phyloP scores from a whole-genome alignment of 2,329 filamentous ascomycete genomes.

The Colletotrichum tofieldiae region DNA sequence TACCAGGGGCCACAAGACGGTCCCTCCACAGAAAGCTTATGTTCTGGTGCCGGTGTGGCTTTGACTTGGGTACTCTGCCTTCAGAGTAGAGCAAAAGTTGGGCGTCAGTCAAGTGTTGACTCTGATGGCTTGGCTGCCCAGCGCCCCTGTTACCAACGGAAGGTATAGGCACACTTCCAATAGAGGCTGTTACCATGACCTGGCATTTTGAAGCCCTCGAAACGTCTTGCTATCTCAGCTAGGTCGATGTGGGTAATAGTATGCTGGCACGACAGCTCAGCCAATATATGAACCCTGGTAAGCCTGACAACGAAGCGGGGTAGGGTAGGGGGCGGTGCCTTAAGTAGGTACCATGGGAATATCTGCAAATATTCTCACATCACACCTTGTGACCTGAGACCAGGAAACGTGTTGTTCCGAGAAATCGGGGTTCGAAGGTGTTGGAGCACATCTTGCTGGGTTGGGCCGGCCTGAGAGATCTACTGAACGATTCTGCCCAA shows the following conservation, averaged over 20 bases:
- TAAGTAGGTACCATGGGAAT: neutral
- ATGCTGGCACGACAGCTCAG: slow-evolving; percentile 19
- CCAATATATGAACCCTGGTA: slow-evolving; percentile 14
- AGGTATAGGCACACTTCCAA: neutral
- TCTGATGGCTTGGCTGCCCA: neutral
- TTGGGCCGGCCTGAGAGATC: slow-evolving; percentile 18
- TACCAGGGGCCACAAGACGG: slow-evolving; percentile 14
- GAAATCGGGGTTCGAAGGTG: slow-evolving; percentile 24
- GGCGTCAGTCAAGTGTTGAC: neutral
- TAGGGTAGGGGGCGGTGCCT: neutral
- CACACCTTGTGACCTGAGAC: neutral
- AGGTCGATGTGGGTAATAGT: neutral
- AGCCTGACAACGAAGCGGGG: slow-evolving; percentile 12
- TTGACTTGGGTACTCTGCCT: neutral
- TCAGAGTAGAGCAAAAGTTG: neutral
- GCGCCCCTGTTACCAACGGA: neutral
- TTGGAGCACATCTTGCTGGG: slow-evolving; percentile 17
- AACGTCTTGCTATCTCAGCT: neutral
- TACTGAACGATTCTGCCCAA: neutral
- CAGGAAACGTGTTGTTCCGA: slow-evolving; percentile 11
- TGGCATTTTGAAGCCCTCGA: neutral
- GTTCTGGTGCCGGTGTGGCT: slow-evolving; percentile 3
- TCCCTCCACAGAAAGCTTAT: slow-evolving; percentile 22
- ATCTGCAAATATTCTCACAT: neutral
- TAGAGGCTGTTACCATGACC: slow-evolving; percentile 5